Evolutionary conservation across 345 rosid species (phyloP).

Genomic region (Populus nigra): DNA sequence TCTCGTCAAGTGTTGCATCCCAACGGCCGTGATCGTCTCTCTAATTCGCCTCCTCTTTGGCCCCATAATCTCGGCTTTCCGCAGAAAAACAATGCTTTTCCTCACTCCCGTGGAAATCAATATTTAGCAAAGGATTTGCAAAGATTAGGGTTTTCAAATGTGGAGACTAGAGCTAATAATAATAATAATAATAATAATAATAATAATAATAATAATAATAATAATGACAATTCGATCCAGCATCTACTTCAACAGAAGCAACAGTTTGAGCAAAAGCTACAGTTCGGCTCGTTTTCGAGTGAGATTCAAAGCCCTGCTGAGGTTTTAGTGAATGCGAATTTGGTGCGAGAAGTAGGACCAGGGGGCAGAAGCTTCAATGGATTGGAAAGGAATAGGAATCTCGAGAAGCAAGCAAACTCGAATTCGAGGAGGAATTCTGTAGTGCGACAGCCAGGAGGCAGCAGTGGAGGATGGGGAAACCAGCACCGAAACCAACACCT

Average conservation of each 20-base stretch:
- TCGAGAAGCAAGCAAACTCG: constrained; percentile 25
- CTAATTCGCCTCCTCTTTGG: constrained; percentile 32
- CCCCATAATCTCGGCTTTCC: constrained; percentile 47
- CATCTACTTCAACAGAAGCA: constrained; percentile 36
- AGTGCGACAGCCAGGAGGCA: constrained; percentile 20
- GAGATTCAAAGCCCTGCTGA: constrained; percentile 37
- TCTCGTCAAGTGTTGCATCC: constrained; percentile 35
- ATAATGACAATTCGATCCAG: constrained; percentile 27
- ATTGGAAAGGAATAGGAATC: constrained; percentile 36
- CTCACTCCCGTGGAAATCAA: constrained; percentile 21
- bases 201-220: background rate
- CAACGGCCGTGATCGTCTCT: constrained; percentile 42
- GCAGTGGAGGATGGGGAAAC: constrained; percentile 36
- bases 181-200: constrained; percentile 13
- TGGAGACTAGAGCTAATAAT: constrained; percentile 15
- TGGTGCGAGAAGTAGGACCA: constrained; percentile 23
- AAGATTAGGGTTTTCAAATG: constrained; percentile 46
- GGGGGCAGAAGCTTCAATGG: constrained; percentile 21
- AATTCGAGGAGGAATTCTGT: constrained; percentile 35
- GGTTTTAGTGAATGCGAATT: constrained; percentile 34
- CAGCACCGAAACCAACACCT: constrained; percentile 22
- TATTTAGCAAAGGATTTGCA: constrained; percentile 42
- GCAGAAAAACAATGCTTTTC: constrained; percentile 24
- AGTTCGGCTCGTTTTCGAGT: constrained; percentile 59
- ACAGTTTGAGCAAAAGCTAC: constrained; percentile 38